Conservation (phyloP, 495 filamentous ascomycete genomes). For the Penicillium longicatenatum region DNA sequence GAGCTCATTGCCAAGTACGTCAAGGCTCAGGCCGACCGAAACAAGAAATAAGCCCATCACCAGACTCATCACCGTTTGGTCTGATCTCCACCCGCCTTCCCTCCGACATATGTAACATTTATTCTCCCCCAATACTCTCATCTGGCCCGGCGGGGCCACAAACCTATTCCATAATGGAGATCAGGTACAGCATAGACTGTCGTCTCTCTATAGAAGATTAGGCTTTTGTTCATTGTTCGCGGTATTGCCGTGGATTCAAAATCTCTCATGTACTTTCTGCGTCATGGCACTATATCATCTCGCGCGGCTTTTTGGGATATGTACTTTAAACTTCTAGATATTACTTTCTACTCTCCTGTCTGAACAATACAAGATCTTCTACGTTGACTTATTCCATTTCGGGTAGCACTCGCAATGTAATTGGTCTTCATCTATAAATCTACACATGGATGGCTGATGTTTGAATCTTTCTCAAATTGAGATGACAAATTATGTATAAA, state of each 20-base stretch:
- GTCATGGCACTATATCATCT: conserved; percentile 29
- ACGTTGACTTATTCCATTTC: not conserved
- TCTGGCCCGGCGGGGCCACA: conserved; percentile 12
- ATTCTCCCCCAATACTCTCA: conserved; percentile 4
- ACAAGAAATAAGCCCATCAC: conserved; percentile 57
- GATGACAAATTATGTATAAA: not conserved
- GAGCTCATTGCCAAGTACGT: conserved; percentile 86
- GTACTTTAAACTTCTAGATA: conserved; percentile 32
- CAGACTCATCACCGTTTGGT: not conserved
- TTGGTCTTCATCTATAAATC: no score
- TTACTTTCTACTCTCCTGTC: conserved; percentile 35
- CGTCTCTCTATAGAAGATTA: conserved; percentile 8
- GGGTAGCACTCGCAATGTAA: not conserved
- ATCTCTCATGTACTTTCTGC: conserved; percentile 24
- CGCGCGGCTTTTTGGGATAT: conserved; percentile 22
- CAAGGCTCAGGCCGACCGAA: conserved; percentile 78
- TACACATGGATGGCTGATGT: no score
- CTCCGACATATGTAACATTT: conserved; percentile 24
- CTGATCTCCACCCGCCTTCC: not conserved
- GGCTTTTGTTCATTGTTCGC: conserved; percentile 1
- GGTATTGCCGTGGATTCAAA: conserved; percentile 11
- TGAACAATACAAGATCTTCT: conserved; percentile 25
- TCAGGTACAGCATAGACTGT: conserved; percentile 9
- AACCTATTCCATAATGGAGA: conserved; percentile 7
- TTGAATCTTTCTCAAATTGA: no score